Conservation (phyloP, 352 stramenopile species). For the Blastocystis sp. region DNA sequence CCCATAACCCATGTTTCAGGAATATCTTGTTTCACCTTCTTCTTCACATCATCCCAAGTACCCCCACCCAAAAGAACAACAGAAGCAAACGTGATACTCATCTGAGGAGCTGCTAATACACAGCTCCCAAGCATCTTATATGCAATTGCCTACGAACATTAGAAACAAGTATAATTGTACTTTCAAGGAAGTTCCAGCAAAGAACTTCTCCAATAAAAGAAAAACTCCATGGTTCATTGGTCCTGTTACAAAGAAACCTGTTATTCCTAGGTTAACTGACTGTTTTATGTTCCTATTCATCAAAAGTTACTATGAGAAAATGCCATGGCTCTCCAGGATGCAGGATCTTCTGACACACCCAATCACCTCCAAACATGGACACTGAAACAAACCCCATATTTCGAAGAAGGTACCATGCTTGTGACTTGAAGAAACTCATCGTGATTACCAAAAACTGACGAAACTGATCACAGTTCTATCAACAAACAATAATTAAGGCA, state of each 20-base stretch:
- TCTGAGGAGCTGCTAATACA: constrained; percentile 44
- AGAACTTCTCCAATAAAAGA: constrained; percentile 42
- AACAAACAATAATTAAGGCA: neutral
- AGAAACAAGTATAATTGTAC: neutral
- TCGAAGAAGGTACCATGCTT: constrained; percentile 31
- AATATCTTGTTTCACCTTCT: constrained; percentile 55
- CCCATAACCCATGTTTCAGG: constrained; percentile 36
- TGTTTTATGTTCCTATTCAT: constrained; percentile 28
- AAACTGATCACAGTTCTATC: neutral
- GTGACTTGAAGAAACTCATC: constrained; percentile 53
- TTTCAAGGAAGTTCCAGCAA: constrained; percentile 46
- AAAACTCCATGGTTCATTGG: constrained; percentile 57
- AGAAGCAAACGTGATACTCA: constrained; percentile 56
- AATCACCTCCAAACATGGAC: constrained; percentile 48
- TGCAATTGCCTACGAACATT: constrained; percentile 13
- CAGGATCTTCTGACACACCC: constrained; percentile 51
- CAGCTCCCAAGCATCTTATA: constrained; percentile 47
- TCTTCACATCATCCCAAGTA: constrained; percentile 28
- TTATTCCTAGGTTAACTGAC: constrained; percentile 59
- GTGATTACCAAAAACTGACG: neutral
- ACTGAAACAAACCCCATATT: constrained; percentile 53
- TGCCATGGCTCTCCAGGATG: constrained; percentile 34
- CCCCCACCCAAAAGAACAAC: constrained; percentile 36
- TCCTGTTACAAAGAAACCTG: constrained; percentile 51
- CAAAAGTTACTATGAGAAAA: neutral